These are phyloP conservation scores for Coffea canephora DNA, from an alignment of 257 asterid species.

Conservation along the genomic window DNA sequence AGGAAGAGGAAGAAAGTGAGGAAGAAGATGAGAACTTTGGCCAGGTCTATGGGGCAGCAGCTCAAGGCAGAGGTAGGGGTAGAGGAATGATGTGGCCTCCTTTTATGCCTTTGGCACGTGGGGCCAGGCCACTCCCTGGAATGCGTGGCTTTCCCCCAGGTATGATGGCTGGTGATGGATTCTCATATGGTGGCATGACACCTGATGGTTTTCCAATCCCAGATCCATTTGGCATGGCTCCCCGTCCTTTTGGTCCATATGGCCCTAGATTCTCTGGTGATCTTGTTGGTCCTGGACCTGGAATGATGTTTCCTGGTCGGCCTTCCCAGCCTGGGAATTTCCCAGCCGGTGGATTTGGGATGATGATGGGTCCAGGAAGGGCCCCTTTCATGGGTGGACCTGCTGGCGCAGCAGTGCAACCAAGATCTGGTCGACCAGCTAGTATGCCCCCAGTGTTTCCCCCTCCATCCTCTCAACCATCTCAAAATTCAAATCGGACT, in stretches of 20 bases:
- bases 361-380: conserved; percentile 84
- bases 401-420: conserved; percentile 34
- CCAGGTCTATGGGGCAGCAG: conserved; percentile 41
- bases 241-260: conserved; percentile 72
- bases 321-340: conserved; percentile 47
- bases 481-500: conserved; percentile 44
- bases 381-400: conserved; percentile 62
- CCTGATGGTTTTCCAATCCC: conserved; percentile 80
- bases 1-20: conserved; percentile 88
- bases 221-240: conserved; percentile 74
- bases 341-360: conserved; percentile 63
- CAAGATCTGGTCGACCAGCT: conserved; percentile 51
- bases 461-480: conserved; percentile 41
- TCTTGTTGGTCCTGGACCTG: conserved; percentile 57
- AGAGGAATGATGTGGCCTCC: conserved; percentile 93
- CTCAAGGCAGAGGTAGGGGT: conserved; percentile 80
- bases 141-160: conserved; percentile 71
- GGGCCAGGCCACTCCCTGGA: conserved; percentile 65
- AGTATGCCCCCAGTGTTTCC: conserved; percentile 41
- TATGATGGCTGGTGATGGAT: conserved; percentile 78
- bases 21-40: conserved; percentile 71
- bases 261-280: conserved; percentile 85
- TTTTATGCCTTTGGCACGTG: conserved; percentile 68
- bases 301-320: conserved; percentile 76
- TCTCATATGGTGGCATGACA: conserved; percentile 55